Evolutionary conservation across 2,329 filamentous ascomycete genomes (phyloP).

Genomic region (Penicillium sp.): DNA sequence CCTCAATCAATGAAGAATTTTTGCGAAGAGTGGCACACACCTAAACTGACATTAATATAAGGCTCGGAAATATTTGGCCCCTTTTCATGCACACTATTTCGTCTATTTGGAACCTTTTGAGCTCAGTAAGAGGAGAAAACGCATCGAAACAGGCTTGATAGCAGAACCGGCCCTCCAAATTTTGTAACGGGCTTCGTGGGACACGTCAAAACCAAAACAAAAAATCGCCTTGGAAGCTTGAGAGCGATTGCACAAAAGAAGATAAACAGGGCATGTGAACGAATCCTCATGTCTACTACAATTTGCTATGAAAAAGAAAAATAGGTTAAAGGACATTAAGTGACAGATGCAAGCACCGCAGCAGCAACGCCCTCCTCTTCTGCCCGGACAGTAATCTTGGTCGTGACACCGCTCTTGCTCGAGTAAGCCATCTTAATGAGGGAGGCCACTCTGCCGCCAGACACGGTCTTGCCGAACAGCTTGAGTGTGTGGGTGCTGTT

Average conservation of each 20-base stretch:
- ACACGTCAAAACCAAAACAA: conserved; percentile 17
- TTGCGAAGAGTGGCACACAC: too few species aligned
- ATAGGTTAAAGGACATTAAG: conserved; percentile 51
- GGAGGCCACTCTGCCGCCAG: conserved; percentile 82
- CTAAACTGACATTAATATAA: too few species aligned
- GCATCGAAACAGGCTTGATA: conserved; percentile 7
- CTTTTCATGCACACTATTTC: conserved; percentile 1
- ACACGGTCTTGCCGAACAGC: conserved; percentile 91
- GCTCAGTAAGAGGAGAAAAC: conserved; percentile 1
- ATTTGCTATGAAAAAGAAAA: conserved; percentile 23
- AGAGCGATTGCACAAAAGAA: conserved; percentile 5
- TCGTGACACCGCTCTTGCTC: conserved; percentile 87
- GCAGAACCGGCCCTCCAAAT: conserved; percentile 14
- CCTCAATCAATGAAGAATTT: too few species aligned
- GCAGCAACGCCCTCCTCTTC: conserved; percentile 90
- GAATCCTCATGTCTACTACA: conserved; percentile 23
- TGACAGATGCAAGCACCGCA: conserved; percentile 78
- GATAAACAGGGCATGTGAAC: conserved; percentile 8
- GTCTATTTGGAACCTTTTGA: conserved; percentile 1
- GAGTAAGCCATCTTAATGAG: conserved; percentile 91
- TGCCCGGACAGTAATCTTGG: conserved; percentile 87
- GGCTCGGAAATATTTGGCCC: neutral
- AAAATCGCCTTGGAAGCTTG: conserved; percentile 12
- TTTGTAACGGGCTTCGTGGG: conserved; percentile 20
- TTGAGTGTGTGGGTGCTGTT: conserved; percentile 92